Evolutionary conservation across 2,329 filamentous ascomycete genomes (phyloP), one percentile per base, ranked within the genome.

Genomic region (Neonectria magnoliae): DNA sequence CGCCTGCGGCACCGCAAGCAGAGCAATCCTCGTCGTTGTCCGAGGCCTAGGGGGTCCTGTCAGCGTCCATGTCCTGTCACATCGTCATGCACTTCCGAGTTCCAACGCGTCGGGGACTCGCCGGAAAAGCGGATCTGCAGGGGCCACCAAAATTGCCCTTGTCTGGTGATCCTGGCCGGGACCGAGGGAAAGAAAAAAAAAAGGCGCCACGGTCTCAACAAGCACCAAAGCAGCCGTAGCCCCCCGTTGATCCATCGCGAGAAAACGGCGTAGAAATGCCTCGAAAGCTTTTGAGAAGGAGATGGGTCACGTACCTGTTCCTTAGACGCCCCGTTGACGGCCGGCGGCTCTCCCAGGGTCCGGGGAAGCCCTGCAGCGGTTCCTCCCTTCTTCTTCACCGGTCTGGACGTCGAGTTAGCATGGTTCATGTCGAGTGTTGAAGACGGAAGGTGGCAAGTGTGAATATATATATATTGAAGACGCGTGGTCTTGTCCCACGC

Each of bases 21-120:
- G 91, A 91, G 82, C 95, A 99, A 76, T 91, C 91, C 78, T 98
- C 95, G 78, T 96, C 93, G 78, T 97, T 97, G 67, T 97, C 91
- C 71, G 78, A 76, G 33, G 70, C 71, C 79, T 81, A 20, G 58
- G 25, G 57, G 57, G 53, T 57, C 36, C 66, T 64, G 74, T 81
- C 72, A 83, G 79, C 75, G 74, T 62, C 59, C 45, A 52, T 59
- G 60, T 66, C 61, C 62, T 67, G 71, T 71, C 61, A 60, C 66
- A 66, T 65, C 55, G 60, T 44, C 57, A 67, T 71, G 57, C 56
- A 57, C 66, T 67, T 65, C 65, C 48, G 31, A 58, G 65, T 67
- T 65, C 66, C 27, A 51, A 70, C 57, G 64, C 67, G 65, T 67
- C 64, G 56, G 65, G 66, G 68, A 64, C 57, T 69, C 68, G 64